These are phyloP conservation scores for Phytophthora chlamydospora DNA, from an alignment of 352 stramenopile genomes.

Conservation along the genomic window DNA sequence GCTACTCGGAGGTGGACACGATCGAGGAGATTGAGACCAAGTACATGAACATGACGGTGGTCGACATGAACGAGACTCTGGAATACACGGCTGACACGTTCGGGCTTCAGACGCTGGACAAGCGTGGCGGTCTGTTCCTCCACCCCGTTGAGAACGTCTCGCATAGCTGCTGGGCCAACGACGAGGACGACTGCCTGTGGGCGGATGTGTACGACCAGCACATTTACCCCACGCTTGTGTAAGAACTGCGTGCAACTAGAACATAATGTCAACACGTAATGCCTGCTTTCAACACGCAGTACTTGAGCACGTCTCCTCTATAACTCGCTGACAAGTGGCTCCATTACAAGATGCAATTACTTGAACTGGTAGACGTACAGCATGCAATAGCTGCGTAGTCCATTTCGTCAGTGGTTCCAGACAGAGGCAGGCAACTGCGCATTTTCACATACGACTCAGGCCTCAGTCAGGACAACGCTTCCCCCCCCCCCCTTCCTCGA, in stretches of 20 bases:
- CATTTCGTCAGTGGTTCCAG: too few relatives aligned
- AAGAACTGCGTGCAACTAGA: conserved; percentile 5
- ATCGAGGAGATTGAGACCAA: conserved; percentile 31
- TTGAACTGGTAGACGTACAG: too few relatives aligned
- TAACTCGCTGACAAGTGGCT: too few relatives aligned
- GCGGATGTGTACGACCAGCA: conserved; percentile 44
- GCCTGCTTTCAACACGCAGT: neutral
- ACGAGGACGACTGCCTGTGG: conserved; percentile 45
- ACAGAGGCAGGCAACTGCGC: too few relatives aligned
- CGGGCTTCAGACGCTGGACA: conserved; percentile 40
- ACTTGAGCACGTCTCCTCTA: conserved; percentile 16
- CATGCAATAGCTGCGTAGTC: too few relatives aligned
- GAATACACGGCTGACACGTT: conserved; percentile 48
- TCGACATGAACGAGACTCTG: conserved; percentile 35
- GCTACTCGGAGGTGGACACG: conserved; percentile 44
- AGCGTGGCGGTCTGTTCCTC: conserved; percentile 40
- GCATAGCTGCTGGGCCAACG: conserved; percentile 42
- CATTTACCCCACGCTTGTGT: conserved; percentile 40
- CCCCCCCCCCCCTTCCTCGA: too few relatives aligned
- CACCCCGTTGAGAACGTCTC: conserved; percentile 26
- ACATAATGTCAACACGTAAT: neutral
- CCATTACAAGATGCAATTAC: too few relatives aligned
- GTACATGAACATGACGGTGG: conserved; percentile 39
- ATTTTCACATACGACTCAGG: too few relatives aligned
- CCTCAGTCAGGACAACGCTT: too few relatives aligned